Base-by-base conservation (phyloP, 495 filamentous ascomycete genomes). In the Saxispiralis lemnorum region DNA sequence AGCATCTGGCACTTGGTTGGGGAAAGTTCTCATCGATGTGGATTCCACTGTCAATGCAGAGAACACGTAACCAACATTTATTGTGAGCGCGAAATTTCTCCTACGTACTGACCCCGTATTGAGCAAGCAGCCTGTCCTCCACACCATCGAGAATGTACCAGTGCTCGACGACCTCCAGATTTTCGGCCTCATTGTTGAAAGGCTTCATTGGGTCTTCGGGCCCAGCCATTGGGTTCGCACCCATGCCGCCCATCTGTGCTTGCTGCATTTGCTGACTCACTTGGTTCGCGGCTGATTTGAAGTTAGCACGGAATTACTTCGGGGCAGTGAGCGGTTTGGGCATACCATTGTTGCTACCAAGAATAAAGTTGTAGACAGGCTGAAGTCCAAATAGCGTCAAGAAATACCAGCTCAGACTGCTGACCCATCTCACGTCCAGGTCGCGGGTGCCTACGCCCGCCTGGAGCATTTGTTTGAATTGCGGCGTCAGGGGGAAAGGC, bases 401-500 rank as follows among this genome's bases (percentile, higher is more conserved):
- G 58, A 97, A 96, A 64, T 97, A 97, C 88, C 87, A 96, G 37
- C 86, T 94, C 54, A 97, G 75, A 56, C 82, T 89, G 1, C 89
- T 96, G 60, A 97, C 93, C 89, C 89, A 97, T 62, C 83, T 66
- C 7, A 93, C 89, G 60, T 96, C 92, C 64, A 97, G 75, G 60
- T 97, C 89, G 51, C 78, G 82, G 1, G 92, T 97, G 43, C 80
- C 83, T 24, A 97, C 85, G 49, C 92, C 89, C 10, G 87, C 85
- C 64, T 97, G 89, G 35, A 97, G 72, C 89, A 97, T 97, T 42
- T 83, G 86, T 69, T 97, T 97, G 69, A 97, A 97, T 56, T 92
- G 86, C 55, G 94, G 85, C 11, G 89, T 97, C 43, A 97, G 68
- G 1, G 89, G 92, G 65, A 97, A 97, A 2, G 89, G 89, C n/a